Evolutionary conservation across 495 filamentous ascomycete species (phyloP).

Genomic region (Penicillium crystallinum): DNA sequence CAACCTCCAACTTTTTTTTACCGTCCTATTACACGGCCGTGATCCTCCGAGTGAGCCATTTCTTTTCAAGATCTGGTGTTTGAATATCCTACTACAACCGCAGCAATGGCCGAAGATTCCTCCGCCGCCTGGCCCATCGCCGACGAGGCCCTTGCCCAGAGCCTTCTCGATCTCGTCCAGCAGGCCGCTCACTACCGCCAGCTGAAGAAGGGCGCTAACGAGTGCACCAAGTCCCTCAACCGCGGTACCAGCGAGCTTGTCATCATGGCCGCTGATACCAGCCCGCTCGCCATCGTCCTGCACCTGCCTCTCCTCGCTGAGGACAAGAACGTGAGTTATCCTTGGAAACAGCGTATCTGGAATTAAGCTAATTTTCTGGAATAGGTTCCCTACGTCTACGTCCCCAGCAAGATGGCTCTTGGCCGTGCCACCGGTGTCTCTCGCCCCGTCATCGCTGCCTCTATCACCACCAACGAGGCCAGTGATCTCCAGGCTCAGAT

Average conservation of each 20-base stretch:
- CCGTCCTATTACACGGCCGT: slow-evolving; percentile 28
- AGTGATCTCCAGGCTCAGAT: slow-evolving; percentile 84
- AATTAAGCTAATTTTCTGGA: too few relatives aligned
- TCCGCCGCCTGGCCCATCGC: slow-evolving; percentile 79
- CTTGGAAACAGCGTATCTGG: too few relatives aligned
- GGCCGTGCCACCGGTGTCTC: slow-evolving; percentile 72
- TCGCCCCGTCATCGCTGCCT: slow-evolving; percentile 73
- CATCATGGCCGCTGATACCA: slow-evolving; percentile 46
- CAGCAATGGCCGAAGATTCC: slow-evolving; percentile 39
- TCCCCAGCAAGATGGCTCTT: slow-evolving; percentile 65
- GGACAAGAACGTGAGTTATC: slow-evolving; percentile 61
- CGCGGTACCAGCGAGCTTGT: slow-evolving; percentile 88
- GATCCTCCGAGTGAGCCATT: slow-evolving; percentile 44
- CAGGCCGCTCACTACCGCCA: slow-evolving; percentile 79
- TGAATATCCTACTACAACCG: slow-evolving; percentile 3
- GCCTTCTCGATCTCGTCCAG: slow-evolving; percentile 79
- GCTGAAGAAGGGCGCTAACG: slow-evolving; percentile 76
- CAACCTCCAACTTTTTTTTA: slow-evolving; percentile 2
- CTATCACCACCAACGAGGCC: slow-evolving; percentile 85
- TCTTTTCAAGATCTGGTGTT: slow-evolving; percentile 23
- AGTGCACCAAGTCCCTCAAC: slow-evolving; percentile 80
- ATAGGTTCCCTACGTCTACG: slow-evolving; percentile 54
- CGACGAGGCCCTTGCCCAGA: slow-evolving; percentile 74
- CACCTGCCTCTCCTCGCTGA: slow-evolving; percentile 86
- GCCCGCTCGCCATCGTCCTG: slow-evolving; percentile 80